These are phyloP conservation scores for Paradendryphiella salina DNA, from an alignment of 2,329 filamentous ascomycete genomes.

Conservation along the genomic window DNA sequence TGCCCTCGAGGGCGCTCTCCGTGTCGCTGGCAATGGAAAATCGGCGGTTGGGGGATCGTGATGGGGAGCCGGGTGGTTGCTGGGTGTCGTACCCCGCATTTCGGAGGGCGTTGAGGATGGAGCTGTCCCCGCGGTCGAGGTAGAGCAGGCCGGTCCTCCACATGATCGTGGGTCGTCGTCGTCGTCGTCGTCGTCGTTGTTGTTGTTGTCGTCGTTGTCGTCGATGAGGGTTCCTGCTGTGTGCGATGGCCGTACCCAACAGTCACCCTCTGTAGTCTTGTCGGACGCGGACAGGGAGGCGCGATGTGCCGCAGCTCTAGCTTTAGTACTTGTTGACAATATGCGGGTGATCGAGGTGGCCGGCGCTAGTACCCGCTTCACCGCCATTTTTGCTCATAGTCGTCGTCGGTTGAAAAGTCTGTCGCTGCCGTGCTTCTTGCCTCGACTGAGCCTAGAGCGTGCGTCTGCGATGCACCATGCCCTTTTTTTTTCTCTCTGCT, in stretches of 20 bases:
- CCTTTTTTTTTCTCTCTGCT: not conserved
- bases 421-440: conserved; percentile 11
- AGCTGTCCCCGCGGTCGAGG: conserved; percentile 30
- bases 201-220: conserved; percentile 9
- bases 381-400: conserved; percentile 18
- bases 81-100: conserved; percentile 26
- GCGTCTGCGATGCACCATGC: conserved; percentile 5
- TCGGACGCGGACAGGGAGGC: conserved; percentile 20
- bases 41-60: conserved; percentile 17
- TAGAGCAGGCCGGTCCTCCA: conserved; percentile 29
- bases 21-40: conserved; percentile 24
- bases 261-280: conserved; percentile 19
- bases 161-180: conserved; percentile 14
- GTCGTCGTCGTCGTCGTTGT: not conserved
- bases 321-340: conserved; percentile 21
- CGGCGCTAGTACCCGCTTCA: conserved; percentile 18
- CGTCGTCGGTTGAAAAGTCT: conserved; percentile 11
- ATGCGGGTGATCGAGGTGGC: conserved; percentile 15
- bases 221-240: conserved; percentile 21
- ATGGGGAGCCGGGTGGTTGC: conserved; percentile 19
- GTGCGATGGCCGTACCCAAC: conserved; percentile 17
- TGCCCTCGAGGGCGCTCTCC: conserved; percentile 15
- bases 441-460: not conserved
- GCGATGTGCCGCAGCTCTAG: conserved; percentile 16
- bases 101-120: conserved; percentile 25